These are phyloP conservation scores for Kodamaea sp. DNA, from an alignment of 1,139 yeast species.

Conservation along the genomic window DNA sequence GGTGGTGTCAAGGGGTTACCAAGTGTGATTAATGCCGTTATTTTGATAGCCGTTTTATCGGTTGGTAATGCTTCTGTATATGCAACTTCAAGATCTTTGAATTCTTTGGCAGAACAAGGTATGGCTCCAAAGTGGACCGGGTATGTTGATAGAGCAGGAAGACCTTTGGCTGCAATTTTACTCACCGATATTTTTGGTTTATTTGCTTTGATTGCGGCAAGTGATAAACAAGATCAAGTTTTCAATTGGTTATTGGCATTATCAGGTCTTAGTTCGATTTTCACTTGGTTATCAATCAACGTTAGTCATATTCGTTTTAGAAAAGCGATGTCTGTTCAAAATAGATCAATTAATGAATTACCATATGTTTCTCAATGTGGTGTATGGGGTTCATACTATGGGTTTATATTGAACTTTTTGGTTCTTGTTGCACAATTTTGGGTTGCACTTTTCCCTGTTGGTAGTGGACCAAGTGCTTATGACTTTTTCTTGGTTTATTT, in stretches of 20 bases:
- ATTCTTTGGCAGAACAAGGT: slow-evolving; percentile 32
- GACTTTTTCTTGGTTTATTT: slow-evolving; percentile 60
- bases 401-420: slow-evolving; percentile 55
- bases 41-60: slow-evolving; percentile 45
- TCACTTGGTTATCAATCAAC: slow-evolving; percentile 81
- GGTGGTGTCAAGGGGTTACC: slow-evolving; percentile 56
- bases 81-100: slow-evolving; percentile 31
- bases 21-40: slow-evolving; percentile 49
- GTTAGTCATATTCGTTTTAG: slow-evolving; percentile 78
- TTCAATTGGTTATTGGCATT: slow-evolving; percentile 81
- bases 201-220: slow-evolving; percentile 70
- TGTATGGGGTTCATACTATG: slow-evolving; percentile 63
- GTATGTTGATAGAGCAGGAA: slow-evolving; percentile 30
- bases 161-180: slow-evolving; percentile 31
- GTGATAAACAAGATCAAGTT: slow-evolving; percentile 57
- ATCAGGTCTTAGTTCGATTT: slow-evolving; percentile 78
- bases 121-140: slow-evolving; percentile 33
- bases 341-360: slow-evolving; percentile 61
- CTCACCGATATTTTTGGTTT: slow-evolving; percentile 51
- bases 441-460: slow-evolving; percentile 70
- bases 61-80: slow-evolving; percentile 44
- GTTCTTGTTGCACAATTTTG: slow-evolving; percentile 79
- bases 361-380: slow-evolving; percentile 72
- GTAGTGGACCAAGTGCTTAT: slow-evolving; percentile 50
- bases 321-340: slow-evolving; percentile 63